Evolutionary conservation across 192 early-diverging fungal species (phyloP), one percentile per base, ranked within the genome.

Genomic region (Mortierella antarctica): DNA sequence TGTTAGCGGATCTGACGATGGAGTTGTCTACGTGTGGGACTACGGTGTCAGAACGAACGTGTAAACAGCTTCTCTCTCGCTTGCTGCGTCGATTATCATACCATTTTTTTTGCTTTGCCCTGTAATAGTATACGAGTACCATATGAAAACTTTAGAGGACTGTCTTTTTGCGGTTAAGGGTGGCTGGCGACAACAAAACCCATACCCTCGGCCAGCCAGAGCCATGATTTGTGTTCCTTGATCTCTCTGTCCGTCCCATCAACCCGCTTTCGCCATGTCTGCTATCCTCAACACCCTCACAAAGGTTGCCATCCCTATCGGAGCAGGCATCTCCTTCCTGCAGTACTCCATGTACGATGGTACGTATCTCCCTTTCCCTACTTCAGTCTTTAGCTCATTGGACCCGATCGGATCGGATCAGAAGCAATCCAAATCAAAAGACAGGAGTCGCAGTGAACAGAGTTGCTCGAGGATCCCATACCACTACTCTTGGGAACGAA

Each of bases 301-400:
- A 48, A 94, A 94, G 62, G 84, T 89, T 82, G 95, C 93, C 46
- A 83, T 98, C 63, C 95, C 92, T 31, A 62, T 96, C 66, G 91
- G 92, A 52, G 84, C 88, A 39, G 89, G 87, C 53, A 88, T 92
- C 21, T 85, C 88, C 51, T 92, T 91, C 56, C 67, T 91, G 40
- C 93, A 96, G 85, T 90, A 91, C 77, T 92, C 93, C 71, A 94
- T 99, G 85, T 98, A 97, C 83, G 95, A 97, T 85, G 97, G 96
- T 96, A 92, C 18, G 72, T 65, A 63, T 65, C 14, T 20, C 55
- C 15, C 50, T 12, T 54, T 53, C 23, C 10, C 41, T 67, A 10
- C 17, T 56, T 47, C 48, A 14, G 18, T 50, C 15, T 0, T 15
- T 47, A 13, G 41, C 21, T 50, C 54, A 10, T 21, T 23, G 20